Evolutionary conservation across 306 rosid genomes (phyloP), one percentile per base, ranked within the genome.

Genomic region (Gastrolobium bilobum): DNA sequence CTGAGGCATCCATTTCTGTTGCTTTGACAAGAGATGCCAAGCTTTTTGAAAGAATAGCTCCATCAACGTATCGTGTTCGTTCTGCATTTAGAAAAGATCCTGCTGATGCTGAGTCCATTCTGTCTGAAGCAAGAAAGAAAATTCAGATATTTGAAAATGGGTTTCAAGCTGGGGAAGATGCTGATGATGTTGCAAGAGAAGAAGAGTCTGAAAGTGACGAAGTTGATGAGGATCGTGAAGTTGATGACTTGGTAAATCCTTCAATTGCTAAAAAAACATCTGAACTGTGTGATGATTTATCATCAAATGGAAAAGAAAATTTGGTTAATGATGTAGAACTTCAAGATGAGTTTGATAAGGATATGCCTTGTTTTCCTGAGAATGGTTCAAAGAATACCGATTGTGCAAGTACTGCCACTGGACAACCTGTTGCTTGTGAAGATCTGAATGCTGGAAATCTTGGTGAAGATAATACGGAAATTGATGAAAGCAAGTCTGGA

Each of bases 1-100:
- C 99, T 0, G 99, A 95, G 90, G 99, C 99, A 66, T 95, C 99
- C 6, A 95, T 95, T 79, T 95, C 99, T 79, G 99, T 95, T 83
- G 99, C 99, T 80, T 88, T 95, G 90, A 90, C 99, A 11, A 95
- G 99, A 89, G 99, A 95, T 86, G 82, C 94, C 78, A 95, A 95
- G 87, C 99, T 95, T 79, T 95, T 95, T 66, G 98, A 95, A 88
- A 92, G 99, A 81, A 89, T 92, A 68, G 99, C 99, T 64, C 99
- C 99, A 50, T 95, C 99, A 79, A 95, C 99, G 61, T 95, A 95
- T 83, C 92, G 99, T 11, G 92, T 95, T 33, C 95, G 98, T 68
- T 61, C 92, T 81, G 96, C 99, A 75, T 95, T 87, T 68, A 85
- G 98, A 82, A 95, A 95, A 85, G 94, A 95, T 78, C 98, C 99